Percentiles rank a stretch among this genome's conserved stretches.
Conservation (phyloP, 164 flowering plant genomes). For the Stephania yunnanensis region DNA sequence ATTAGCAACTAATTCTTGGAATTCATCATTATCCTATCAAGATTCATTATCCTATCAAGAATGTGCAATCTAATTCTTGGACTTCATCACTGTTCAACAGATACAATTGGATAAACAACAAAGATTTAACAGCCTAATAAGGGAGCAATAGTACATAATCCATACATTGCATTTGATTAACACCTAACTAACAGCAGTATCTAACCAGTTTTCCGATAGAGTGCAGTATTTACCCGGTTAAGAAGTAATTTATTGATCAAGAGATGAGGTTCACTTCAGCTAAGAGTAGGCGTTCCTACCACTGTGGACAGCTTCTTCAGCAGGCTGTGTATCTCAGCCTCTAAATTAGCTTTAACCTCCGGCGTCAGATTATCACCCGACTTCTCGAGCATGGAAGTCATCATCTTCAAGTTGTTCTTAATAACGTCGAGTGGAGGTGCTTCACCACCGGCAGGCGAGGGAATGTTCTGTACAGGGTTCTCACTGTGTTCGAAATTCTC, state of each 20-base stretch:
- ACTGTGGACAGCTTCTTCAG: constrained; percentile 55
- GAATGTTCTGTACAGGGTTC: neutral
- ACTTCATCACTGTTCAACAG: too few relatives aligned
- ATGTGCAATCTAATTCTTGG: too few relatives aligned
- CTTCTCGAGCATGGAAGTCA: constrained; percentile 63
- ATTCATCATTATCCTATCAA: too few relatives aligned
- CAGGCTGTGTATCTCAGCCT: constrained; percentile 51
- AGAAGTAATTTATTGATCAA: neutral
- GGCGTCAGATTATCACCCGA: constrained; percentile 59
- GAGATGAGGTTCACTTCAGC: neutral
- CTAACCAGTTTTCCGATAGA: neutral
- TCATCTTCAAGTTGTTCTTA: constrained; percentile 59
- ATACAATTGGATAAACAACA: neutral
- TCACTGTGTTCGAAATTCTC: constrained; percentile 10
- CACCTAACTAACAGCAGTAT: neutral
- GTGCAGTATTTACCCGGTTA: neutral
- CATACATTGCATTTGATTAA: neutral
- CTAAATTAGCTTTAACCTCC: constrained; percentile 56
- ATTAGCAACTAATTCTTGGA: too few relatives aligned
- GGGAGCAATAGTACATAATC: neutral
- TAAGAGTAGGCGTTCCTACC: constrained; percentile 34
- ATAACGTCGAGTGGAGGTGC: constrained; percentile 44
- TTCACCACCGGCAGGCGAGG: constrained; percentile 18
- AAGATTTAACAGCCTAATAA: neutral
- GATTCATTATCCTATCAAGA: too few relatives aligned